These are phyloP conservation scores for Neobulgaria alba DNA, from an alignment of 2,329 filamentous ascomycete species.

Conservation along the genomic window DNA sequence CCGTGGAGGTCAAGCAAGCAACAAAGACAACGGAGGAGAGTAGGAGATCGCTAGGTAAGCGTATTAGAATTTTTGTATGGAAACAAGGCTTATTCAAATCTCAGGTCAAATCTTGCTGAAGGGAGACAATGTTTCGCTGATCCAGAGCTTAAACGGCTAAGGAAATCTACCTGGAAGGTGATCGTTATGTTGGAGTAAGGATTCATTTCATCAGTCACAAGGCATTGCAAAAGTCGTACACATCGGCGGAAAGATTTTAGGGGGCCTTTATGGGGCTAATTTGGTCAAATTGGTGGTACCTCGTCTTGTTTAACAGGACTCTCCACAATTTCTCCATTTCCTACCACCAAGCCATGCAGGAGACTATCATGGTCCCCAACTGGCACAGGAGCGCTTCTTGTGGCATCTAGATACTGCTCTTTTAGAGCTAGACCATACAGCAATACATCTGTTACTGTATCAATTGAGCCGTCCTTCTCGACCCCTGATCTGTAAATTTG, in stretches of 20 bases:
- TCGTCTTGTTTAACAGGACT: slow-evolving; percentile 11
- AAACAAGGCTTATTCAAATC: slow-evolving; percentile 15
- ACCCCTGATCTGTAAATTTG: slow-evolving; percentile 29
- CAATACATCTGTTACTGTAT: slow-evolving; percentile 50
- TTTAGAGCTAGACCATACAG: slow-evolving; percentile 72
- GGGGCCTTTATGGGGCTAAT: too few species aligned
- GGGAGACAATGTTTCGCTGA: slow-evolving; percentile 58
- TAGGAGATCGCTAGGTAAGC: slow-evolving; percentile 67
- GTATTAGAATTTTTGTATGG: neutral
- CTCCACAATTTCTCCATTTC: slow-evolving; percentile 53
- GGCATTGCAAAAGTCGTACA: neutral
- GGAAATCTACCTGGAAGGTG: slow-evolving; percentile 1
- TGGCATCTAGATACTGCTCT: slow-evolving; percentile 66
- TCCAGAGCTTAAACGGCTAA: slow-evolving; percentile 37
- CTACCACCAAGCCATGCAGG: slow-evolving; percentile 69
- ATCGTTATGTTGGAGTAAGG: neutral
- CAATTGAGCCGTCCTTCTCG: slow-evolving; percentile 33
- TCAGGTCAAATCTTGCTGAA: slow-evolving; percentile 59
- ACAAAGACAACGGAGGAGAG: slow-evolving; percentile 76
- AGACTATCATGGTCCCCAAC: slow-evolving; percentile 69
- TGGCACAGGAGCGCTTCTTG: slow-evolving; percentile 57
- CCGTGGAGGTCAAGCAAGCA: slow-evolving; percentile 79
- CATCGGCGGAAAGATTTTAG: neutral
- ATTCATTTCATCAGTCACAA: neutral
- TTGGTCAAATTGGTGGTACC: slow-evolving; percentile 6